Evolutionary conservation across 768 basidiomycete species (phyloP).

Genomic region (Mycena olivaceomarginata): DNA sequence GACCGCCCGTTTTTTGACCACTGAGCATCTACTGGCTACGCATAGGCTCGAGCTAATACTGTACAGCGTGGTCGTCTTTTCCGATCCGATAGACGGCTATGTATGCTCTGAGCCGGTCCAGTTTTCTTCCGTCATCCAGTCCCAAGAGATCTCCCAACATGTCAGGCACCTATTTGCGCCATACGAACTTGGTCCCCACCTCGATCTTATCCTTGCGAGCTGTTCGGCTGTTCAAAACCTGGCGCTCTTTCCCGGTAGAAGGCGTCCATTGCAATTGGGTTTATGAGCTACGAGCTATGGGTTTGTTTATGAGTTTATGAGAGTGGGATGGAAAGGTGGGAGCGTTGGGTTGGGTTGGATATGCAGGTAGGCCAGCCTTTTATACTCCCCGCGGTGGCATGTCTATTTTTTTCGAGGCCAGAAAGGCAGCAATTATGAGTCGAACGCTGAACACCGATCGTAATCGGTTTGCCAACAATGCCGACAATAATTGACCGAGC

Average conservation of each 20-base stretch:
- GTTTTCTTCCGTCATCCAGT: neutral
- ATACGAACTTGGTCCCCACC: neutral
- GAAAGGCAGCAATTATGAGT: no score
- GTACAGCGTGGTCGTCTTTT: constrained; percentile 21
- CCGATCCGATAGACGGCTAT: neutral
- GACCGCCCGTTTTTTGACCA: neutral
- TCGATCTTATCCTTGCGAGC: neutral
- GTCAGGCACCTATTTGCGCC: neutral
- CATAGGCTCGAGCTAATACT: constrained; percentile 7
- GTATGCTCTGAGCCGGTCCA: neutral
- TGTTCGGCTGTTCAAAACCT: constrained; percentile 5
- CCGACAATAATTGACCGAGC: no score
- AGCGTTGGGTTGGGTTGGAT: no score
- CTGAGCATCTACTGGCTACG: neutral
- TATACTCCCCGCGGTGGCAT: no score
- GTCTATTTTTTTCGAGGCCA: no score
- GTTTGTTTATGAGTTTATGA: no score
- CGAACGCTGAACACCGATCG: no score
- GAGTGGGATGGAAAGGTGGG: no score
- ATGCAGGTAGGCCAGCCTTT: no score
- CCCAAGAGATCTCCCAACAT: constrained; percentile 8
- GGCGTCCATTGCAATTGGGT: no score
- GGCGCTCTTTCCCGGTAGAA: neutral
- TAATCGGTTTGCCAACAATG: no score
- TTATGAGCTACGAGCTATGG: no score